Conservation (phyloP, 176 grass and related monocot genomes). For the Oropetium thomaeum region DNA sequence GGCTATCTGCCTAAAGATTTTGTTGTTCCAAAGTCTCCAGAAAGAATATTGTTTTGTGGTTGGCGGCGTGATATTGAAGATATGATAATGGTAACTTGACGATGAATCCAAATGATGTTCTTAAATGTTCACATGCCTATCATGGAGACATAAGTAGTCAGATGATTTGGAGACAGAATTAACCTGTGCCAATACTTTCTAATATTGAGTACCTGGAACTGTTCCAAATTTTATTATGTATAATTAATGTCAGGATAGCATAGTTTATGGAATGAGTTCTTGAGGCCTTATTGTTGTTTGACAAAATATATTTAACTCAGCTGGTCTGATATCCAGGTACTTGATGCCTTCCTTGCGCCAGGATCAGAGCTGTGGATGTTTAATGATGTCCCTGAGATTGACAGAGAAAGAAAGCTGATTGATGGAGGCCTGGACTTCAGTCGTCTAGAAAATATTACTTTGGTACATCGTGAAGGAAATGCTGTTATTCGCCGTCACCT, state of each 20-base stretch:
- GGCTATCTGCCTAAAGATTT: conserved; percentile 81
- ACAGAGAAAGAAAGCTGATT: conserved; percentile 54
- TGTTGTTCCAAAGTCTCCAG: conserved; percentile 71
- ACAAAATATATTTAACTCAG: conserved; percentile 32
- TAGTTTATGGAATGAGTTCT: neutral
- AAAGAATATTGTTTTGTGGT: conserved; percentile 94
- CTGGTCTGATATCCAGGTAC: conserved; percentile 49
- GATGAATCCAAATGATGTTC: conserved; percentile 39
- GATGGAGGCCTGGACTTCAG: conserved; percentile 62
- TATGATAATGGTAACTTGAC: conserved; percentile 91
- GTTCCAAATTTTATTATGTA: neutral
- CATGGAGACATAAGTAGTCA: conserved; percentile 2
- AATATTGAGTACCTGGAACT: neutral
- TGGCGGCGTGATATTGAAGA: conserved; percentile 88
- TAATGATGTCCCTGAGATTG: conserved; percentile 68
- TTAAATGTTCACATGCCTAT: conserved; percentile 23
- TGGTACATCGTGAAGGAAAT: conserved; percentile 66
- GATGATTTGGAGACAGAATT: conserved; percentile 14
- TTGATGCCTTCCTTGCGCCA: conserved; percentile 73
- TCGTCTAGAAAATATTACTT: conserved; percentile 64
- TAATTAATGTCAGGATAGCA: neutral
- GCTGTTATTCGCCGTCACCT: conserved; percentile 63
- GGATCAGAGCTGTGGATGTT: conserved; percentile 76
- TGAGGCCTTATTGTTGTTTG: neutral
- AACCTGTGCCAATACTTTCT: neutral